Base-by-base conservation (phyloP, 1,284 basidiomycete genomes). In the Ganoderma multipileum region DNA sequence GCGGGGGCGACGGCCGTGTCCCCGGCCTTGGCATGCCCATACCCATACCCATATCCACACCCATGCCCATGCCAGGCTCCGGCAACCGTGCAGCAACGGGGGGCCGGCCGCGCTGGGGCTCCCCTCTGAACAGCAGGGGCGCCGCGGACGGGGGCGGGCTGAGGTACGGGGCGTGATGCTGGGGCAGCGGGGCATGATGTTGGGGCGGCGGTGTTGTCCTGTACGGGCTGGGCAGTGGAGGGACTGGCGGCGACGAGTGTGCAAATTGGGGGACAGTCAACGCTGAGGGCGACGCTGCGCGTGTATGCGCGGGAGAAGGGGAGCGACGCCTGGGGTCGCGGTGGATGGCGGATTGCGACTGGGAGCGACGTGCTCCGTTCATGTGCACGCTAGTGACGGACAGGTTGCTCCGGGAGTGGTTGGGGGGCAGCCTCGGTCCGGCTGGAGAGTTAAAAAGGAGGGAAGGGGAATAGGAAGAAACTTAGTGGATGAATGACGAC, bases 291-390 rank as follows among this genome's bases (percentile, higher is more conserved):
- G 59, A 47, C 3, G 67, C 38, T 12, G 68, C 63, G 14, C 57
- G 36, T 6, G 57, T 62, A 14, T 41, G 67, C 11, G 50, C 60
- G n/a, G 66, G 59, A 0, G 64, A 64, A 7, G 63, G 54, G 38
- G 65, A 50, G 47, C 63, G 68, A 55, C 70, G 57, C 26, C 68
- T 60, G 62, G 71, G 28, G 67, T 67, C 23, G n/a, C 66, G 18
- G 63, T 60, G n/a, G 58, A 57, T 58, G 68, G 67, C 65, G 18
- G 71, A 69, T 55, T 72, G 71, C 18, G 71, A 72, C 41, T 61
- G 67, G 6, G 71, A 60, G 23, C 71, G 67, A n/a, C 67, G 68
- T n/a, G 68, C 67, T 33, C 44, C 55, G 63, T 64, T 66, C 44
- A 64, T 65, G 63, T 52, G 57, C 59, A 70, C 61, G 36, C 57